Conservation (phyloP, 441 rosid genomes). For the Populus hybrid region DNA sequence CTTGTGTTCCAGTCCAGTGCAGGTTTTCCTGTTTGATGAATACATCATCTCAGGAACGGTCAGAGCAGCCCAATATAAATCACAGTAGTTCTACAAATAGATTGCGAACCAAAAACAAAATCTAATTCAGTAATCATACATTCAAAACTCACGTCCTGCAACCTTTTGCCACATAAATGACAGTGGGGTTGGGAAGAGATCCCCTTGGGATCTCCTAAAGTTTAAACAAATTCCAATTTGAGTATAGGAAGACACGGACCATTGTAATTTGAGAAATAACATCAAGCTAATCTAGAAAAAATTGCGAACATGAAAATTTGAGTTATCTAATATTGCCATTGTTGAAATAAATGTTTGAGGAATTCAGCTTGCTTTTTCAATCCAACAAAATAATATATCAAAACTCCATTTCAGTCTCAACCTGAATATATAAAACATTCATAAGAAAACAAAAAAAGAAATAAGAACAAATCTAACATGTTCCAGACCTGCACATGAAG, state of each 20-base stretch:
- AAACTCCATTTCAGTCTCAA: neutral
- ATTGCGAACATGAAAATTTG: neutral
- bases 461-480: neutral
- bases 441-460: neutral
- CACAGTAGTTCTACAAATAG: neutral
- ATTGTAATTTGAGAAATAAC: neutral
- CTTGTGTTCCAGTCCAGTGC: slow-evolving; percentile 81
- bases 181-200: neutral
- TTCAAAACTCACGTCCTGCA: neutral
- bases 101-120: neutral
- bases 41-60: neutral
- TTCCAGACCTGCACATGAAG: neutral
- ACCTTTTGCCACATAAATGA: neutral
- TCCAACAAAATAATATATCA: neutral
- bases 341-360: neutral
- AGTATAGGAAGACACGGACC: neutral
- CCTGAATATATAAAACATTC: neutral
- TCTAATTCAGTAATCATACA: neutral
- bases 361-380: neutral
- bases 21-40: slow-evolving; percentile 52
- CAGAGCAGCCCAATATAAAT: neutral
- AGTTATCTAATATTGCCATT: neutral
- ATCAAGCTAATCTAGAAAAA: neutral
- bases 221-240: neutral
- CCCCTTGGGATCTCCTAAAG: neutral